Percentiles rank a stretch among this genome's conserved stretches.
phyloP scores from a whole-genome alignment of 768 basidiomycete genomes.

The Pisolithus microcarpus region DNA sequence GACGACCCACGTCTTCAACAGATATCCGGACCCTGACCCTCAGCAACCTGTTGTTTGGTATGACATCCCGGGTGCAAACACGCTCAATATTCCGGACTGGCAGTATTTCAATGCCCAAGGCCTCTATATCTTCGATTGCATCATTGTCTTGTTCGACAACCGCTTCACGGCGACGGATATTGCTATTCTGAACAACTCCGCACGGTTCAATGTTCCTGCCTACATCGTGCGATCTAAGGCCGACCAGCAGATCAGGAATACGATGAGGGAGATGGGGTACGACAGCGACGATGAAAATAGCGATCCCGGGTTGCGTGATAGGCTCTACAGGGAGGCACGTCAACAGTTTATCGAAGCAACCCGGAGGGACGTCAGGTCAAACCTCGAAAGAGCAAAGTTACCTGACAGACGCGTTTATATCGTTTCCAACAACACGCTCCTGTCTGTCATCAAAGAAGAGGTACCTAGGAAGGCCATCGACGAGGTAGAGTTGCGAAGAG shows the following conservation, averaged over 20 bases:
- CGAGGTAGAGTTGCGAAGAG: conserved; percentile 7
- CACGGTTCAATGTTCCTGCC: conserved; percentile 24
- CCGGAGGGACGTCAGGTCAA: conserved; percentile 3
- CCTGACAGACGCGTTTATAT: conserved; percentile 9
- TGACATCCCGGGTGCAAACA: conserved; percentile 31
- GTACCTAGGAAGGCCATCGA: conserved; percentile 3
- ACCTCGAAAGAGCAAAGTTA: conserved; percentile 4
- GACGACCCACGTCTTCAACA: conserved; percentile 18
- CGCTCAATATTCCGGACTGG: conserved; percentile 26
- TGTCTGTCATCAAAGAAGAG: conserved; percentile 2
- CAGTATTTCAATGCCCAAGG: conserved; percentile 31
- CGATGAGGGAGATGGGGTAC: conserved; percentile 18
- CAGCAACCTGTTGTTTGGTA: conserved; percentile 25
- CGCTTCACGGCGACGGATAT: conserved; percentile 29
- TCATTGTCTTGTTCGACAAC: conserved; percentile 26
- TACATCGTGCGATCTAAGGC: conserved; percentile 29
- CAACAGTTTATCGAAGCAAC: conserved; percentile 7
- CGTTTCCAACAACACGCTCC: conserved; percentile 7
- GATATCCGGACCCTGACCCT: conserved; percentile 19
- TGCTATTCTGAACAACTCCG: conserved; percentile 26
- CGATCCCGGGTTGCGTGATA: no score
- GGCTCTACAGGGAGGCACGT: neutral
- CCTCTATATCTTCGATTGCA: conserved; percentile 29
- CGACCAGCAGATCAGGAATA: conserved; percentile 24
- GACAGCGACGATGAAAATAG: conserved; percentile 15